phyloP scores from a whole-genome alignment of 2,329 filamentous ascomycete species.

The Boeremia exigua region DNA sequence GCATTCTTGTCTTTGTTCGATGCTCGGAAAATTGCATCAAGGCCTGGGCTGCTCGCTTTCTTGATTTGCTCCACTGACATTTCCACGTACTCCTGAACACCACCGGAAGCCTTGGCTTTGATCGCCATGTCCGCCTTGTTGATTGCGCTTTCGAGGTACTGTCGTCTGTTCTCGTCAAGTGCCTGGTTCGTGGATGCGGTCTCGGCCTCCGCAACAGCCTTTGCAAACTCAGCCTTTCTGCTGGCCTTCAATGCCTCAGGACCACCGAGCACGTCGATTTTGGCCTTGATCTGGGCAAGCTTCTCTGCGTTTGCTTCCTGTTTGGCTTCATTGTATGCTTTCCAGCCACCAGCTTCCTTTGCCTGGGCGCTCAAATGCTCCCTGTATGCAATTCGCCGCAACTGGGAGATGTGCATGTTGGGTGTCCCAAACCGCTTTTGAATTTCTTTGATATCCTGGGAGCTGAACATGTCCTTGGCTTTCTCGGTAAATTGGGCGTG shows the following conservation, averaged over 20 bases:
- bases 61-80: slow-evolving; percentile 19
- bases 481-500: slow-evolving; percentile 19
- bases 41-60: slow-evolving; percentile 6
- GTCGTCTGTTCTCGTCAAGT: slow-evolving; percentile 19
- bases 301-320: slow-evolving; percentile 12
- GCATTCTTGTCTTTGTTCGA: slow-evolving; percentile 1
- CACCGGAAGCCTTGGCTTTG: slow-evolving; percentile 21
- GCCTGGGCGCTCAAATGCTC: slow-evolving; percentile 21
- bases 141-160: slow-evolving; percentile 25
- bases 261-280: slow-evolving; percentile 18
- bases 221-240: slow-evolving; percentile 19
- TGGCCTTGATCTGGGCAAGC: slow-evolving; percentile 8
- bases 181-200: slow-evolving; percentile 24
- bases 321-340: slow-evolving; percentile 19
- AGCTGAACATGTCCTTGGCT: slow-evolving; percentile 19
- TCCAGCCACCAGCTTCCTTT: slow-evolving; percentile 22
- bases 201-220: slow-evolving; percentile 26
- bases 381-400: slow-evolving; percentile 23
- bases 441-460: slow-evolving; percentile 21
- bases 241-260: slow-evolving; percentile 15
- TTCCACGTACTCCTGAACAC: slow-evolving; percentile 26
- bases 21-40: slow-evolving; percentile 2
- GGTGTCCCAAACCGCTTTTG: slow-evolving; percentile 18
- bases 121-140: slow-evolving; percentile 30
- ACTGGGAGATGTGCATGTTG: slow-evolving; percentile 9